Percentiles rank a stretch among this genome's conserved stretches.
Conservation (phyloP, 768 basidiomycete genomes). For the Termitomyces sp. region DNA sequence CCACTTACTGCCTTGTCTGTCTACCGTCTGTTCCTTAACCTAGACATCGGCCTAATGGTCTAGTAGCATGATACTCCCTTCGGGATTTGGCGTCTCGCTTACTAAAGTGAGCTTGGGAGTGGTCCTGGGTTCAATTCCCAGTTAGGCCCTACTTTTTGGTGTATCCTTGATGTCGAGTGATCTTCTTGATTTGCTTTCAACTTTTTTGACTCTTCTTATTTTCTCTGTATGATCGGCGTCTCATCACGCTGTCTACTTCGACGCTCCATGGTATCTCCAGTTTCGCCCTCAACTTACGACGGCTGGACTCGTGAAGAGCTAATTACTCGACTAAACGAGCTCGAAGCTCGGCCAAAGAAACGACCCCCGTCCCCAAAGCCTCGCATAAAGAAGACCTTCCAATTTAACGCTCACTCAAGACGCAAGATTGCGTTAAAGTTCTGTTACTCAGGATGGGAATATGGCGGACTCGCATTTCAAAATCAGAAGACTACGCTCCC, state of each 20-base stretch:
- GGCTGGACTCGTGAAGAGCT: constrained; percentile 56
- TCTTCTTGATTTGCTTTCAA: not conserved
- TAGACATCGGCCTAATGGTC: constrained; percentile 17
- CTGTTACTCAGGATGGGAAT: constrained; percentile 89
- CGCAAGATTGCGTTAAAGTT: constrained; percentile 95
- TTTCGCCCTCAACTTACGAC: constrained; percentile 31
- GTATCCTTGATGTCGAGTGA: not conserved
- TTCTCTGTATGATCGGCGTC: constrained; percentile 9
- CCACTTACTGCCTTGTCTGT: too few species aligned
- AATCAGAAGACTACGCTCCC: constrained; percentile 64
- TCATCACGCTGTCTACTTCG: constrained; percentile 10
- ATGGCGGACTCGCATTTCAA: constrained; percentile 88
- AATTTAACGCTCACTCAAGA: constrained; percentile 62
- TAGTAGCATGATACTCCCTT: constrained; percentile 27
- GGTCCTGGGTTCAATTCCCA: constrained; percentile 27
- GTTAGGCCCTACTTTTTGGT: constrained; percentile 17
- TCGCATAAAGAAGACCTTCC: constrained; percentile 34
- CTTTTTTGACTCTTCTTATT: not conserved
- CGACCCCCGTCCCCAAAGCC: constrained; percentile 20
- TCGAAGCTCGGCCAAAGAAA: constrained; percentile 39
- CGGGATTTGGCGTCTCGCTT: constrained; percentile 12
- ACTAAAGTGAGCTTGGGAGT: constrained; percentile 14
- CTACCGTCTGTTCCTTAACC: too few species aligned
- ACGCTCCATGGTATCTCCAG: constrained; percentile 11
- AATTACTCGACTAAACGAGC: constrained; percentile 53